Evolutionary conservation across 345 rosid genomes (phyloP).

Genomic region (Lepidium sativum): DNA sequence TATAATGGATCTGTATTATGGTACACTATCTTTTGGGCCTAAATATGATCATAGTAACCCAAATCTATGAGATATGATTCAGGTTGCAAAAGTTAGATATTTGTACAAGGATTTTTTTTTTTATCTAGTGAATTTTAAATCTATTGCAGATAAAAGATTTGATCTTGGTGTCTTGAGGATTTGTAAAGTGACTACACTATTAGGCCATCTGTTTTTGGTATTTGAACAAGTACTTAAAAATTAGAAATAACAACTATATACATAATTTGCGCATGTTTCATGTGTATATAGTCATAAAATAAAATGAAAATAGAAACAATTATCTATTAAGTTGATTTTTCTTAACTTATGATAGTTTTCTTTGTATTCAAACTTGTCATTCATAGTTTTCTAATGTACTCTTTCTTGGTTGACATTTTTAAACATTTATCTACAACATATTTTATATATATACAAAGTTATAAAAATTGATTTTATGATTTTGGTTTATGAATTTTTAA

Average conservation of each 20-base stretch:
- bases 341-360: neutral
- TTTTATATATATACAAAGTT: no score
- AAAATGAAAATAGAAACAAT: no score
- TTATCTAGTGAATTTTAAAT: no score
- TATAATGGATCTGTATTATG: neutral
- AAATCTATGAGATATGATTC: neutral
- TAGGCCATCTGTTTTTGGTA: no score
- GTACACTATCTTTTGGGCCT: neutral
- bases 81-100: neutral
- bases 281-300: no score
- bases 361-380: neutral
- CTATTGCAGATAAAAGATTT: no score
- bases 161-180: no score
- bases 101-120: neutral
- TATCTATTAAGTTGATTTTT: neutral
- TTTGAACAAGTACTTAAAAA: neutral
- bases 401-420: neutral
- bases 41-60: neutral
- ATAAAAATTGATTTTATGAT: no score
- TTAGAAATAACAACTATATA: neutral
- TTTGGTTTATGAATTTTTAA: no score
- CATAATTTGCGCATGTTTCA: neutral
- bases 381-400: neutral
- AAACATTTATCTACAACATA: neutral
- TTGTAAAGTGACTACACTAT: no score